Base-by-base conservation (phyloP, 805 yeast genomes). In the Hanseniaspora pseudoguilliermondii region DNA sequence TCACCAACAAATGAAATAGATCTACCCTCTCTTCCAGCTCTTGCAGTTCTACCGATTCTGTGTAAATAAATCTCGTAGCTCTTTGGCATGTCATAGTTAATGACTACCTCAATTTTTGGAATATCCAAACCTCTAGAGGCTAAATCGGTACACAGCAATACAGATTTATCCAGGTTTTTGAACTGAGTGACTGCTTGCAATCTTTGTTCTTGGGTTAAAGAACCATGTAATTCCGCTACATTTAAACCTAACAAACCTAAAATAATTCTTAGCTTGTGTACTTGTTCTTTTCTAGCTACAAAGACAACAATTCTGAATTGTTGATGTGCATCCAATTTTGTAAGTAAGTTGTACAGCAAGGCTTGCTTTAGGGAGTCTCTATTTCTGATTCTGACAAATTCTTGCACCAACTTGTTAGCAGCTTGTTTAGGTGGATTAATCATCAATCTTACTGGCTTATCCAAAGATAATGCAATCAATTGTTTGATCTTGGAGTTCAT, bases 61-160 rank as follows among this genome's bases (percentile, higher is more conserved):
- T 93, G 98, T 64, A 93, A 75, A 69, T 93, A 93, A 40, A 91
- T 79, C 61, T 93, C 98, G 64, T 86, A 83, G 34, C 86, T 76
- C 68, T 87, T 86, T 51, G 98, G 98, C 95, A 93, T 87, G 66
- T 93, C 98, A 69, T 77, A 93, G 71, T 93, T 93, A 65, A 93
- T 79, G 48, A 93, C 99, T 58, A 84, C 82, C 68, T 90, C 97
- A 67, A 93, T 90, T 71, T 91, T 91, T 59, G 97, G 97, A 65
- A 93, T 93, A 84, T 93, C 99, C 67, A 93, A 78, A 77, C 99
- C 99, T 80, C 99, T 86, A 32, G 98, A 91, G 2, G 98, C 98
- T 69, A 93, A 78, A 77, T 93, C 99, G 0, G 99, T 93, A 82
- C 97, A 93, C 42, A 93, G 76, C 58, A 93, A 75, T 10, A 91